phyloP scores from a whole-genome alignment of 2,329 filamentous ascomycete species.

The Aureobasidium subglaciale region DNA sequence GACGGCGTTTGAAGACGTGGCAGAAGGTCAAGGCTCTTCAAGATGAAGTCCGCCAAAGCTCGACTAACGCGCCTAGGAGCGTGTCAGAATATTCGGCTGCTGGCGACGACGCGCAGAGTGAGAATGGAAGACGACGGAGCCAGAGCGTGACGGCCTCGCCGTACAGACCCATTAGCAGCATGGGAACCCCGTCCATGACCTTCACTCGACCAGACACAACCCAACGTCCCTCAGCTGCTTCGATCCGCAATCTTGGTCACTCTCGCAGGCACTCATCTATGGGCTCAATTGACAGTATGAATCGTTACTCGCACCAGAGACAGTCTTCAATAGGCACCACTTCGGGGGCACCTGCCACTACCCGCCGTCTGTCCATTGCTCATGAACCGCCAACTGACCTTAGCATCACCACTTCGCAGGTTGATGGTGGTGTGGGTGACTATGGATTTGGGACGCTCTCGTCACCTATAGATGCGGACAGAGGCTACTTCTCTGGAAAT shows the following conservation, averaged over 20 bases:
- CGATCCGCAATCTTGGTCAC: constrained; percentile 56
- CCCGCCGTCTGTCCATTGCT: constrained; percentile 7
- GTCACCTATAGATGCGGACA: constrained; percentile 58
- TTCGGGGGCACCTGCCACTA: not conserved
- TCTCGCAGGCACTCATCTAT: constrained; percentile 82
- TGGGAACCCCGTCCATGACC: constrained; percentile 14
- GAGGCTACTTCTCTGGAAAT: constrained; percentile 88
- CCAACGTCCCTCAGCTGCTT: constrained; percentile 29
- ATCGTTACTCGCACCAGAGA: constrained; percentile 42
- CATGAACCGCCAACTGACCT: not conserved
- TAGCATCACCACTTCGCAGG: not conserved
- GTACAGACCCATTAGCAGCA: constrained; percentile 1
- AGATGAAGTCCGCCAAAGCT: constrained; percentile 66
- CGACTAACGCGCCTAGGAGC: constrained; percentile 35
- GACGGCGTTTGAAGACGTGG: constrained; percentile 85
- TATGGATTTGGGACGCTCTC: constrained; percentile 25
- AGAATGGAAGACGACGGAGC: constrained; percentile 39
- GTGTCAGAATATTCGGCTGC: constrained; percentile 37
- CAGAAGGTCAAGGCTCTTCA: constrained; percentile 91
- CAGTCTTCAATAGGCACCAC: constrained; percentile 40
- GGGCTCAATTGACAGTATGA: constrained; percentile 50
- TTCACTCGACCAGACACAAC: constrained; percentile 27
- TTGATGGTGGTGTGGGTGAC: constrained; percentile 17
- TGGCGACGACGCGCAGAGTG: constrained; percentile 28
- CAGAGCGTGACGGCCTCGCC: constrained; percentile 21